These are phyloP conservation scores for Syncephalastrum contaminatum DNA, from an alignment of 371 early-diverging fungal species.

Conservation along the genomic window DNA sequence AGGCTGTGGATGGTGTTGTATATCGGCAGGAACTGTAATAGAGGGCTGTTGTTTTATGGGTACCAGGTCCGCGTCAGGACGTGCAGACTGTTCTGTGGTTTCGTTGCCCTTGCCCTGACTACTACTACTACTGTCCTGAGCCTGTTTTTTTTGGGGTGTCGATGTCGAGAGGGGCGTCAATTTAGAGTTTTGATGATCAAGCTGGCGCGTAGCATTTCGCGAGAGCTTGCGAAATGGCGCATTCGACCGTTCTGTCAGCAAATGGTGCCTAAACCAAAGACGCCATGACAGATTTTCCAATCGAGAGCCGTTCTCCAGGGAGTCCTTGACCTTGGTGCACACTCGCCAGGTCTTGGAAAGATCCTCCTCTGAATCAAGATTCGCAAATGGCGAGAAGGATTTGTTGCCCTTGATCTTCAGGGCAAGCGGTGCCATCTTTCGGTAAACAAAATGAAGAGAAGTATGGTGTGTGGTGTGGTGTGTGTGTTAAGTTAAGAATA, in stretches of 20 bases:
- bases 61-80: neutral
- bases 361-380: slow-evolving; percentile 71
- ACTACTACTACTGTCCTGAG: slow-evolving; percentile 4
- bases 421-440: slow-evolving; percentile 70
- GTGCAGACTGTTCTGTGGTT: slow-evolving; percentile 7
- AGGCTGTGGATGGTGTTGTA: slow-evolving; percentile 1
- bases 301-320: slow-evolving; percentile 81
- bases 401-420: slow-evolving; percentile 78
- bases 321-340: slow-evolving; percentile 86
- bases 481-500: neutral
- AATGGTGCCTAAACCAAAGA: slow-evolving; percentile 67
- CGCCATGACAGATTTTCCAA: slow-evolving; percentile 92
- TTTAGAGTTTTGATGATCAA: slow-evolving; percentile 27
- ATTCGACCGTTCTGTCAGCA: slow-evolving; percentile 51
- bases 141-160: neutral
- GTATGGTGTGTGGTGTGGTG: neutral
- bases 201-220: slow-evolving; percentile 30
- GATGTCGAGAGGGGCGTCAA: slow-evolving; percentile 18
- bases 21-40: neutral
- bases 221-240: slow-evolving; percentile 40
- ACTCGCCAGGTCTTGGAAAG: slow-evolving; percentile 79
- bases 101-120: slow-evolving; percentile 6
- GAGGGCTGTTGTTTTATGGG: neutral
- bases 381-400: slow-evolving; percentile 70
- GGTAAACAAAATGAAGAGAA: neutral